phyloP scores from a whole-genome alignment of 2,329 filamentous ascomycete species.

The Microdochium bolleyi region DNA sequence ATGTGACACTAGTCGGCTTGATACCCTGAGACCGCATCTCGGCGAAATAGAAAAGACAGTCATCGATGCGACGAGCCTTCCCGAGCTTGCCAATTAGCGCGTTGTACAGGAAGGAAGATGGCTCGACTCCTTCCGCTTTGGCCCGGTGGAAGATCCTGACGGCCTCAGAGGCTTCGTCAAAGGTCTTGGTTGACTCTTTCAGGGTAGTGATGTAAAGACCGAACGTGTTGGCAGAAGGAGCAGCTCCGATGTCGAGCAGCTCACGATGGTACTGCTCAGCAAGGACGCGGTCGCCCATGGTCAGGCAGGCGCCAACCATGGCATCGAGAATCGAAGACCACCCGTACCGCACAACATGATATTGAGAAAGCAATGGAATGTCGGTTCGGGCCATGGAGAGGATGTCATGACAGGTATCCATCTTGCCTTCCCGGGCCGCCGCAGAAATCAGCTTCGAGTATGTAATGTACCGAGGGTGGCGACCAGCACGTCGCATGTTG shows the following conservation, averaged over 20 bases:
- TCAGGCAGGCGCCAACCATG: conserved; percentile 90
- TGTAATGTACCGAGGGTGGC: conserved; percentile 90
- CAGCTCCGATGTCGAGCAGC: conserved; percentile 79
- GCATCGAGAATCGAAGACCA: conserved; percentile 96
- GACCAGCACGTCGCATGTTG: conserved; percentile 86
- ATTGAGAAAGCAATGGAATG: conserved; percentile 76
- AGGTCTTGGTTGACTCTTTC: conserved; percentile 94
- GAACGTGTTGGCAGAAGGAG: conserved; percentile 94
- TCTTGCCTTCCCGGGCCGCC: conserved; percentile 76
- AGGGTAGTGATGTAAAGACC: conserved; percentile 98
- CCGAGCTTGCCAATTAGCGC: conserved; percentile 96
- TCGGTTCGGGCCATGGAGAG: conserved; percentile 83
- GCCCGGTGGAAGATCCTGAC: conserved; percentile 96
- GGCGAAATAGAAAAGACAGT: conserved; percentile 95
- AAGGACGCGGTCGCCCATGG: conserved; percentile 68
- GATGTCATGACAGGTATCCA: conserved; percentile 77
- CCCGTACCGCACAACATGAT: conserved; percentile 81
- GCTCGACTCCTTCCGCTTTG: conserved; percentile 87
- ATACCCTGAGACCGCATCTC: conserved; percentile 94
- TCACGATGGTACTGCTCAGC: conserved; percentile 89
- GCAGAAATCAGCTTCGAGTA: conserved; percentile 93
- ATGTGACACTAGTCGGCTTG: conserved; percentile 93
- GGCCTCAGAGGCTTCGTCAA: conserved; percentile 93
- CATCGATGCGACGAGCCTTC: conserved; percentile 94
- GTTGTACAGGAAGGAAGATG: conserved; percentile 96